Evolutionary conservation across 495 filamentous ascomycete genomes (phyloP), one percentile per base, ranked within the genome.

Genomic region (Astrothelium macrocarpum): DNA sequence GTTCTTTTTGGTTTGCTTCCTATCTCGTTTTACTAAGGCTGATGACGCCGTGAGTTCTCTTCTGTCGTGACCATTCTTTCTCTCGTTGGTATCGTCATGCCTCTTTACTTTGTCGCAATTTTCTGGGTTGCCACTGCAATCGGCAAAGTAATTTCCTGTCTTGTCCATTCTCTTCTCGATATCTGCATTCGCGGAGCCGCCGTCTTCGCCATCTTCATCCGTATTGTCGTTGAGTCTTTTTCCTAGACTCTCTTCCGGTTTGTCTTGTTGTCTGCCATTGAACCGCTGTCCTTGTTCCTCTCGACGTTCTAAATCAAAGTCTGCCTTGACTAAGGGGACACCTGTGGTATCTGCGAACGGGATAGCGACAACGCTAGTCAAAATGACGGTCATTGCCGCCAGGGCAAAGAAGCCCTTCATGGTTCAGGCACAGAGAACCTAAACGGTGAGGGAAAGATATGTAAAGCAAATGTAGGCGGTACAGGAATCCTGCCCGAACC

Each of bases 341-440:
- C 49, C 20, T 56, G 49, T 10, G 20, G 49, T 29, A 29, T 26
- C 25, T 56, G 49, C 7, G 25, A 56, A 20, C 16, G 49, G 49
- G 29, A 29, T 20, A 29, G 49, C 49, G 7, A 25, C 49, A 29
- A 56, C 49, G 25, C 9, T 56, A 26, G 25, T 56, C 25, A 56
- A 11, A 29, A 56, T 10, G 25, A 56, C 7, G 25, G 49, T 25
- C 7, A 56, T 16, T 56, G 49, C 49, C 49, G 7, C 49, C 49
- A 56, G 49, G 49, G 49, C 49, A 56, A 28, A 20, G 49, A 9
- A 56, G 49, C 49, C 1, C 49, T 56, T 56, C 49, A 56, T 56
- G 49, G 25, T 56, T 11, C 20, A 28, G 49, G 29, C 1, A 56
- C 25, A 25, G 16, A 56, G 49, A 20, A 20, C n/a, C 29, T 9